Evolutionary conservation across 371 early-diverging fungal genomes (phyloP).

Genomic region (Mucor indicus): DNA sequence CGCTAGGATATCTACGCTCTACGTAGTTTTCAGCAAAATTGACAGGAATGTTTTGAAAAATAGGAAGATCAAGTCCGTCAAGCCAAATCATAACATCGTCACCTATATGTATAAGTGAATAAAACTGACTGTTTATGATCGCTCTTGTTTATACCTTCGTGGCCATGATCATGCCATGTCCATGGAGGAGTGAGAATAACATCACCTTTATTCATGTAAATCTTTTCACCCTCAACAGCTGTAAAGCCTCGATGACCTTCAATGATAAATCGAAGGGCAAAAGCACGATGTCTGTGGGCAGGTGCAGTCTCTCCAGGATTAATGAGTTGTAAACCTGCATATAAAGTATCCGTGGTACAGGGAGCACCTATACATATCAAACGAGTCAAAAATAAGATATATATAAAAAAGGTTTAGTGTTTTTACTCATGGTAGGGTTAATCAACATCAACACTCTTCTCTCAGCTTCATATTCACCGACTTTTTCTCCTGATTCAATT

Average conservation of each 20-base stretch:
- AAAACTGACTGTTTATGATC: no score
- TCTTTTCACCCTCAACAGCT: conserved; percentile 24
- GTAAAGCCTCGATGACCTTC: conserved; percentile 24
- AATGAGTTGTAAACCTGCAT: conserved; percentile 23
- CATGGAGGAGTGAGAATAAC: conserved; percentile 26
- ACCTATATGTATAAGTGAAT: no score
- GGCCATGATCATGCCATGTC: conserved; percentile 26
- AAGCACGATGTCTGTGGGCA: conserved; percentile 26
- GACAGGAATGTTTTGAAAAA: conserved; percentile 25
- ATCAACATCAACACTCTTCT: conserved; percentile 24
- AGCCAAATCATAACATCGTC: conserved; percentile 26
- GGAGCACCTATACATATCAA: conserved; percentile 26
- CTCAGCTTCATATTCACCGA: conserved; percentile 22
- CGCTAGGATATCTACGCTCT: conserved; percentile 20
- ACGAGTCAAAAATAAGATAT: no score
- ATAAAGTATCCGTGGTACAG: conserved; percentile 22
- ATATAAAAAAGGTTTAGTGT: no score
- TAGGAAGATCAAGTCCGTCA: conserved; percentile 25
- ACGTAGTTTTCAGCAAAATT: conserved; percentile 23
- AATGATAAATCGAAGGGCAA: conserved; percentile 25
- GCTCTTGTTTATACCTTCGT: no score
- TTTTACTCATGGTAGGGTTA: conserved; percentile 21
- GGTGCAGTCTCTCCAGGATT: conserved; percentile 24
- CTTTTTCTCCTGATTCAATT: conserved; percentile 16
- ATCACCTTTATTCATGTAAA: conserved; percentile 26